Evolutionary conservation across 768 basidiomycete genomes (phyloP).

Genomic region (Boletus coccyginus): DNA sequence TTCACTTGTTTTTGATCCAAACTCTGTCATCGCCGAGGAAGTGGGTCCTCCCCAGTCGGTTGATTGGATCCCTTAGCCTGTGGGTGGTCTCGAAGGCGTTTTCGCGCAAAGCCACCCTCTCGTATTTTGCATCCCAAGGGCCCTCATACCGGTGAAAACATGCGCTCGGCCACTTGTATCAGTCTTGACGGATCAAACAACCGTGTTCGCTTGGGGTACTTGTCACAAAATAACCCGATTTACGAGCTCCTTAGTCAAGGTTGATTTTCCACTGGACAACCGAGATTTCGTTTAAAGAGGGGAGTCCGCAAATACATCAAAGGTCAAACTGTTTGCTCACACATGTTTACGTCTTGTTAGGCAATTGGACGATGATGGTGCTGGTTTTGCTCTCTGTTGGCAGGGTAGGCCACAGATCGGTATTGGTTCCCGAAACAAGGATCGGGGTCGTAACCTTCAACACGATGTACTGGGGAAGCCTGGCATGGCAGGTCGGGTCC

Average conservation of each 20-base stretch:
- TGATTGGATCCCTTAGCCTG: conserved; percentile 66
- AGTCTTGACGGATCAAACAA: conserved; percentile 60
- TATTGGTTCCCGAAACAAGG: conserved; percentile 67
- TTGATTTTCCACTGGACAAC: conserved; percentile 84
- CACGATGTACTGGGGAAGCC: too few relatives aligned
- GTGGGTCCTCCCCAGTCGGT: conserved; percentile 66
- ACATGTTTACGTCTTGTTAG: conserved; percentile 38
- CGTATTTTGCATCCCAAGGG: conserved; percentile 72
- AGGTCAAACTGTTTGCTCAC: conserved; percentile 31
- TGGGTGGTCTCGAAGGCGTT: conserved; percentile 57
- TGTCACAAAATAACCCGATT: not conserved
- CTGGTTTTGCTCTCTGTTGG: conserved; percentile 88
- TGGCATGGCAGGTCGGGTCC: too few relatives aligned
- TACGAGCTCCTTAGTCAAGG: conserved; percentile 47
- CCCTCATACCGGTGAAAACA: conserved; percentile 93
- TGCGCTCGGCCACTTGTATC: conserved; percentile 75
- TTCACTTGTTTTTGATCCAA: conserved; percentile 65
- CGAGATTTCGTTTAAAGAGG: conserved; percentile 60
- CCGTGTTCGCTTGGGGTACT: conserved; percentile 84
- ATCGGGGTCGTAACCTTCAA: too few relatives aligned
- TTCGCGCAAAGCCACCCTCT: conserved; percentile 51
- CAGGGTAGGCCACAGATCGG: conserved; percentile 67
- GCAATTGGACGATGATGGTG: conserved; percentile 68
- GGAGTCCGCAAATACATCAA: conserved; percentile 81
- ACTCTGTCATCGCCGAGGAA: conserved; percentile 87